Base-by-base conservation (phyloP, 2,329 filamentous ascomycete genomes). In the Ceratocystiopsis sp. region DNA sequence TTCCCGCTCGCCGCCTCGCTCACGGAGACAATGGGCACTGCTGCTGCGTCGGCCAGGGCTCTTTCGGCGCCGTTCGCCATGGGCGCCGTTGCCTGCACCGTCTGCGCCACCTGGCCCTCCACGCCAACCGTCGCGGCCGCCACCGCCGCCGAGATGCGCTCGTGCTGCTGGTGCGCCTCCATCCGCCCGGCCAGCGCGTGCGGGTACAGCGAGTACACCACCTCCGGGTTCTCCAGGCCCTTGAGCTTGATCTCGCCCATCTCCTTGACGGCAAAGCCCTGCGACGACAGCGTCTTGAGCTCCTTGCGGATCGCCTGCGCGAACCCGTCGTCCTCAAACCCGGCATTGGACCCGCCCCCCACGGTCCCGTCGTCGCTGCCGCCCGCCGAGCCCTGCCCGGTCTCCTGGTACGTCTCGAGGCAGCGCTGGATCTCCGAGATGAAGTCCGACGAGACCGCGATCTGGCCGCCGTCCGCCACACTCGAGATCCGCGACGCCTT, bases 201-300 rank as follows among this genome's bases (percentile, higher is more conserved):
- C 3, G 91, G 89, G 58, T 95, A 98, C 58, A 98, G 82, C 46
- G 93, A 78, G 62, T 94, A 96, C 52, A 98, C 80, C 47, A 86
- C 80, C 59, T 98, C 91, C 0, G 91, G 89, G 56, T 98, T 98
- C 61, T 98, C 91, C 13, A 98, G 76, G 29, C 91, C 91, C 63
- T 98, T 98, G 45, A 98, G 70, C 56, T 94, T 95, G 51, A 81
- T 80, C 61, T 96, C 87, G 40, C 91, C 91, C 58, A 61, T 80
- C 54, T 95, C 87, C 61, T 95, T 95, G 56, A 96, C 86, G 57
- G 94, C 85, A 55, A 96, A 98, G 9, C 91, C 91, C 61, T 93
- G 85, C 40, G 79, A 86, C 52, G 80, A 91, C 21, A 98, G 71
- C 25, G 84, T 82, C 41, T 85, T 77, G 17, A 98, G 68, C 60